Percentiles rank a stretch among this genome's conserved stretches.
These are phyloP conservation scores for Abelmoschus esculentus DNA, from an alignment of 345 rosid species.

Conservation along the genomic window DNA sequence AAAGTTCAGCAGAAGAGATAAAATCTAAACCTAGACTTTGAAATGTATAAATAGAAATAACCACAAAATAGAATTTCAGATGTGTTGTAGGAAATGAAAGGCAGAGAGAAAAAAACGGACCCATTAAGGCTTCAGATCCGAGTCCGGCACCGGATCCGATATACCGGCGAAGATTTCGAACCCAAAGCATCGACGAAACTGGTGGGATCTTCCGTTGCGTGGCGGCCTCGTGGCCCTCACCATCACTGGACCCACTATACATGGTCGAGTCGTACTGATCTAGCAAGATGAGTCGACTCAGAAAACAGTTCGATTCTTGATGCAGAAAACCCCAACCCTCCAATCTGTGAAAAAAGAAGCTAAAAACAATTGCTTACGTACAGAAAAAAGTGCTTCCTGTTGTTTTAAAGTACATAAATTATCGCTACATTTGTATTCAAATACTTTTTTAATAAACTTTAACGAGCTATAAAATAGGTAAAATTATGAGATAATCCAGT, in stretches of 20 bases:
- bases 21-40: neutral
- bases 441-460: too few relatives aligned
- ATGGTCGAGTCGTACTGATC: slow-evolving; percentile 25
- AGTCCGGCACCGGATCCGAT: slow-evolving; percentile 97
- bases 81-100: neutral
- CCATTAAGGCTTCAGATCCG: slow-evolving; percentile 99
- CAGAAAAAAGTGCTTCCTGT: neutral
- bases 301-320: slow-evolving; percentile 5
- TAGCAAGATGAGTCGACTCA: slow-evolving; percentile 1
- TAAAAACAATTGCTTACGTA: neutral
- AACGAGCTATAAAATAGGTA: too few relatives aligned
- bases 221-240: slow-evolving; percentile 78
- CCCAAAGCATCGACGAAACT: slow-evolving; percentile 93
- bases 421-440: too few relatives aligned
- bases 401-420: neutral
- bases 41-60: neutral
- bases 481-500: too few relatives aligned
- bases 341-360: neutral
- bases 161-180: slow-evolving; percentile 77
- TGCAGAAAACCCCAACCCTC: slow-evolving; percentile 17
- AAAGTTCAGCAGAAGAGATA: neutral
- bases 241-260: slow-evolving; percentile 97
- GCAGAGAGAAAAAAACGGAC: slow-evolving; percentile 25
- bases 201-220: slow-evolving; percentile 90
- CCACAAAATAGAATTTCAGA: neutral